These are phyloP conservation scores for Porphyrellus sp. DNA, from an alignment of 1,284 basidiomycete genomes.

Conservation along the genomic window DNA sequence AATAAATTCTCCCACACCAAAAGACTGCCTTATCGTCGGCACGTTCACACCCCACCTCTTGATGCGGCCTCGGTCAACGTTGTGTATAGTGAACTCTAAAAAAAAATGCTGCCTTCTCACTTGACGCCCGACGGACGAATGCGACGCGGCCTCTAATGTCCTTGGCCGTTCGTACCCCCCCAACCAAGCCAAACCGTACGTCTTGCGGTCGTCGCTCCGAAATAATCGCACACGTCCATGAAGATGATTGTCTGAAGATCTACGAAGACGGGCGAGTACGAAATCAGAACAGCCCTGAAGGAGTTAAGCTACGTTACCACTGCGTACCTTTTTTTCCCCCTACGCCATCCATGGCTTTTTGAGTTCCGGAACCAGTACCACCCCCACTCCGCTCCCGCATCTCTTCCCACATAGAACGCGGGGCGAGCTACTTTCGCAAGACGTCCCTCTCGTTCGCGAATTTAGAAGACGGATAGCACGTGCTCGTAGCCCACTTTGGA, in stretches of 20 bases:
- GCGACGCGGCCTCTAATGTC: slow-evolving; percentile 1
- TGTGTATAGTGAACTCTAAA: slow-evolving; percentile 25
- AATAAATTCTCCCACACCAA: slow-evolving; percentile 29
- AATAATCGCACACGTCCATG: slow-evolving; percentile 6
- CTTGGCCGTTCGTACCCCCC: not conserved
- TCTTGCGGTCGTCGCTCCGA: slow-evolving; percentile 12
- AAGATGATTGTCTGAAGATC: slow-evolving; percentile 19
- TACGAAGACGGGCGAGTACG: slow-evolving; percentile 11
- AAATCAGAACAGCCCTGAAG: slow-evolving; percentile 33
- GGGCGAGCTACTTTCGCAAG: too few relatives aligned
- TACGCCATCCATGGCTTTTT: not conserved
- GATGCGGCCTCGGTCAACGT: slow-evolving; percentile 20
- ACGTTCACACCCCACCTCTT: slow-evolving; percentile 34
- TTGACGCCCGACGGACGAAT: not conserved
- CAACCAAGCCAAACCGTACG: not conserved
- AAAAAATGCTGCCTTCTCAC: slow-evolving; percentile 11
- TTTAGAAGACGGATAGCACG: not conserved
- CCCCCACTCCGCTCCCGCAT: not conserved
- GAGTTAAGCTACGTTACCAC: slow-evolving; percentile 28
- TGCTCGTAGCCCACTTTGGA: not conserved
- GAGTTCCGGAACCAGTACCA: not conserved
- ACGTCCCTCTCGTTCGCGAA: not conserved
- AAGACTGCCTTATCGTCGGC: slow-evolving; percentile 21
- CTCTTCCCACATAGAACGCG: too few relatives aligned
- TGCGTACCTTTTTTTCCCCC: slow-evolving; percentile 7